Evolutionary conservation across 495 filamentous ascomycete species (phyloP).

Genomic region (Xylaria longipes): DNA sequence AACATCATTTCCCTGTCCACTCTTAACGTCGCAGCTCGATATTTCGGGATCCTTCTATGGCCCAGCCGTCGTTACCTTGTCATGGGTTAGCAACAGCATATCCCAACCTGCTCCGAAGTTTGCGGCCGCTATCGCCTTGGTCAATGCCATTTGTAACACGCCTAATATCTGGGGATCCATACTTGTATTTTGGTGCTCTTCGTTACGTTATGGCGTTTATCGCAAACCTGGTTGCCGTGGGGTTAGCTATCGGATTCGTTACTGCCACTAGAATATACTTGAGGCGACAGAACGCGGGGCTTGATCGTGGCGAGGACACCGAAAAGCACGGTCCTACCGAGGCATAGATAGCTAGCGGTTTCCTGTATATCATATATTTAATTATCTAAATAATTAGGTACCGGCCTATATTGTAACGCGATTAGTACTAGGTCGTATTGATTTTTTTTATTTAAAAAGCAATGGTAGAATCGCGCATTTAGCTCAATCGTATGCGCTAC

Average conservation of each 20-base stretch:
- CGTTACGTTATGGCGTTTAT: conserved; percentile 48
- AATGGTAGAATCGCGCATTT: not conserved
- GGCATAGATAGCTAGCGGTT: conserved; percentile 32
- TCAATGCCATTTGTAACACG: conserved; percentile 41
- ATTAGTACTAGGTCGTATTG: not conserved
- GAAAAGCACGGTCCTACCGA: conserved; percentile 35
- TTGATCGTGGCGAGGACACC: conserved; percentile 41
- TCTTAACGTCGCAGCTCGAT: conserved; percentile 28
- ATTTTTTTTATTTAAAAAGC: too few species aligned
- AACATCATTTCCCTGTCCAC: conserved; percentile 33
- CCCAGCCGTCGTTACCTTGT: conserved; percentile 28
- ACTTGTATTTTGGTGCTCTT: conserved; percentile 45
- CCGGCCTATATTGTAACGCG: not conserved
- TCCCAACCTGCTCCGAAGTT: conserved; percentile 30
- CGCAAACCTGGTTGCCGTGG: conserved; percentile 42
- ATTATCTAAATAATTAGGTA: not conserved
- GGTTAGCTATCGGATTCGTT: conserved; percentile 41
- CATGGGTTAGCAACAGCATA: conserved; percentile 30
- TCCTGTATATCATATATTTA: conserved; percentile 24
- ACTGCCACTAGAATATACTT: conserved; percentile 44
- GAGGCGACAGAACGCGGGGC: conserved; percentile 40
- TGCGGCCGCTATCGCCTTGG: conserved; percentile 32
- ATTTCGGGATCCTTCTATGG: conserved; percentile 29
- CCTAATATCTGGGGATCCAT: conserved; percentile 50
- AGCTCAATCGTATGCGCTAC: not conserved